Percentiles rank a stretch among this genome's conserved stretches.
These are phyloP conservation scores for Pistacia atlantica DNA, from an alignment of 345 rosid species.

Conservation along the genomic window DNA sequence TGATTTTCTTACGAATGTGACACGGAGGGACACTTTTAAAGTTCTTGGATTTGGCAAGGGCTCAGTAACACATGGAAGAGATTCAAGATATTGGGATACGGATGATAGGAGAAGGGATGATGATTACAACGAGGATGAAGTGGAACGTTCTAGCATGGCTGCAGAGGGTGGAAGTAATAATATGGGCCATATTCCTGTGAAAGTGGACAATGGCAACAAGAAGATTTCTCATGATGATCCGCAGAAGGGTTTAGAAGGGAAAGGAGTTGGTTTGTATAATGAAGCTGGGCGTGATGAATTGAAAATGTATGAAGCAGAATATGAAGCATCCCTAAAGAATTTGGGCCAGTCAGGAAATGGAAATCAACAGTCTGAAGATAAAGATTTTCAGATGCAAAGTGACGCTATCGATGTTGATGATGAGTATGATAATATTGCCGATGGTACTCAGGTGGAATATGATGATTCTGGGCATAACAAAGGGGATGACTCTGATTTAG, in stretches of 20 bases:
- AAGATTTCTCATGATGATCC: conserved; percentile 31
- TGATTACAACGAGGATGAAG: conserved; percentile 73
- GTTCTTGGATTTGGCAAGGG: conserved; percentile 77
- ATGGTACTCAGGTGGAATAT: conserved; percentile 49
- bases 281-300: conserved; percentile 89
- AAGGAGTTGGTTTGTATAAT: conserved; percentile 72
- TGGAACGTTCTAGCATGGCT: conserved; percentile 34
- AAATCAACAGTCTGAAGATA: conserved; percentile 24
- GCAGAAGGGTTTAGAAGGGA: conserved; percentile 29
- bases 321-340: conserved; percentile 69
- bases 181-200: conserved; percentile 23
- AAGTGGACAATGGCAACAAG: conserved; percentile 32
- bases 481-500: conserved; percentile 26
- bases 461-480: conserved; percentile 51
- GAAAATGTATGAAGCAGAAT: conserved; percentile 76
- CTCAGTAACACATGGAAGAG: conserved; percentile 68
- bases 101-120: conserved; percentile 94
- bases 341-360: conserved; percentile 28
- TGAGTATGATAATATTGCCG: conserved; percentile 60
- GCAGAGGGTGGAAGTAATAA: conserved; percentile 30
- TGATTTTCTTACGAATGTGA: conserved; percentile 83
- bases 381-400: conserved; percentile 27
- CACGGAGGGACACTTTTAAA: conserved; percentile 55
- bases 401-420: conserved; percentile 44
- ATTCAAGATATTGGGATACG: conserved; percentile 92